phyloP scores from a whole-genome alignment of 83 land plant species.

The Thuja plicata region DNA sequence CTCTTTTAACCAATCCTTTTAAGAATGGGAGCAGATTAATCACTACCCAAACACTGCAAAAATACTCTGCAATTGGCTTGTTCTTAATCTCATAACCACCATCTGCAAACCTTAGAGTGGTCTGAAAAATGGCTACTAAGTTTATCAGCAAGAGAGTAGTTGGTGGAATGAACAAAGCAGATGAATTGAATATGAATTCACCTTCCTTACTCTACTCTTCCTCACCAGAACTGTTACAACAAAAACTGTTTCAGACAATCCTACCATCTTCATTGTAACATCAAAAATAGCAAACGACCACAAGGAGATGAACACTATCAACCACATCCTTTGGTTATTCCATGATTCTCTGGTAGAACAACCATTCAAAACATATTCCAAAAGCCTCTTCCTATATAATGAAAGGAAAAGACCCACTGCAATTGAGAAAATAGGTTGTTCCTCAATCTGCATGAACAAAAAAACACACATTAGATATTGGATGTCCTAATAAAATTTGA shows the following conservation, averaged over 20 bases:
- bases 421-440: too few species aligned
- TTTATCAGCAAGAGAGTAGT: not conserved
- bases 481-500: too few species aligned
- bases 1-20: too few species aligned
- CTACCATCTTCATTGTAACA: not conserved
- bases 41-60: too few species aligned
- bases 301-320: not conserved
- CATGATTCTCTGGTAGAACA: not conserved
- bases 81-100: too few species aligned
- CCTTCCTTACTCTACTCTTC: not conserved
- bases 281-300: not conserved
- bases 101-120: not conserved
- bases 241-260: constrained; percentile 20
- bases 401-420: constrained; percentile 1
- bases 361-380: not conserved
- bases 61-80: too few species aligned
- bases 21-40: too few species aligned
- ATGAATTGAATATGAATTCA: not conserved
- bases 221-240: constrained; percentile 9
- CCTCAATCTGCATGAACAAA: too few species aligned
- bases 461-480: too few species aligned
- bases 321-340: constrained; percentile 24
- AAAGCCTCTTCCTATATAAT: not conserved
- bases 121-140: not conserved
- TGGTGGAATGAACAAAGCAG: constrained; percentile 1